Evolutionary conservation across 2,329 filamentous ascomycete species (phyloP), one percentile per base, ranked within the genome.

Genomic region (Diaporthe velutina): DNA sequence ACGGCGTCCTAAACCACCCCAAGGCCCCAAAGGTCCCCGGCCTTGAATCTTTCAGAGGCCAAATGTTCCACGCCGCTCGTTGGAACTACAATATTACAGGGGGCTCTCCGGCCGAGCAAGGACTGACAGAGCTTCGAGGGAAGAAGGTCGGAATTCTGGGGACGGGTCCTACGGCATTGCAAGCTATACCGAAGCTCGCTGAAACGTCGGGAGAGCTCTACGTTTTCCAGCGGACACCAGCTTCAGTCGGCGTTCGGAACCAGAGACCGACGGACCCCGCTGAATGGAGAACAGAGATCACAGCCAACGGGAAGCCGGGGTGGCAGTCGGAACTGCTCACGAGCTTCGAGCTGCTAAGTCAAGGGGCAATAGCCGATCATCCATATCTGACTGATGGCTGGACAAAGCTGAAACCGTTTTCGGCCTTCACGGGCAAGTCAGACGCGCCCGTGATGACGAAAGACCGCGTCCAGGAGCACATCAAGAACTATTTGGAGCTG

Each of bases 161-260:
- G 30, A 89, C 87, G 0, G 88, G 87, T 0, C 86, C 88, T 1
- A 89, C 87, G 0, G 85, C 84, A 0, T 81, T 89, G 3, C 86
- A 88, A 75, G 83, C 82, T 1, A 78, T 88, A 0, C 86, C 88
- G 0, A 78, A 82, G 25, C 78, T 90, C 0, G 87, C 85, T 2
- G 82, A 85, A 61, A 87, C 83, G 74, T 85, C 87, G 0, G 85
- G 88, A 64, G 82, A 90, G 52, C 78, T 91, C 3, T 89, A 86
- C 76, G 88, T 91, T n/a, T 85, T 91, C 78, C 89, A 91, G 78
- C 86, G 89, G 3, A 91, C 89, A 3, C 88, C 89, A 4, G 83
- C 85, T 1, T 80, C 81, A 0, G 82, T 88, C 6, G 82, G 83
- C 30, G 77, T 78, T 25, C 84, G 86, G 13, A 83, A 78, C 22